phyloP scores from a whole-genome alignment of 2,329 filamentous ascomycete species.

The Leptographium lundbergii region DNA sequence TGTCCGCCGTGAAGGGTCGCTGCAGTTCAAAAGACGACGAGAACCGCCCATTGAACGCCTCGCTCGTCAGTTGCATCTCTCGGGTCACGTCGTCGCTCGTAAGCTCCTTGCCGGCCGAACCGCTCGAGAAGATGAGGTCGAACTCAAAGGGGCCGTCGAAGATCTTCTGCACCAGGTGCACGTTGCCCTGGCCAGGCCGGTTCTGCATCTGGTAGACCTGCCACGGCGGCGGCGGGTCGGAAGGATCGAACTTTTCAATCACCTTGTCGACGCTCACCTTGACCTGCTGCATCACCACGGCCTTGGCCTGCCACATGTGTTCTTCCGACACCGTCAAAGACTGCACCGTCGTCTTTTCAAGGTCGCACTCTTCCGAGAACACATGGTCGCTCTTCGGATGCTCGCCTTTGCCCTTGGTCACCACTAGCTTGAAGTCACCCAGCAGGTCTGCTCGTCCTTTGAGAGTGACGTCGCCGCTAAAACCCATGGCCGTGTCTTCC shows the following conservation, averaged over 20 bases:
- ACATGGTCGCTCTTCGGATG: conserved; percentile 53
- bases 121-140: conserved; percentile 80
- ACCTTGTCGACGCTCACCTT: conserved; percentile 37
- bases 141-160: conserved; percentile 89
- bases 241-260: conserved; percentile 34
- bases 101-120: conserved; percentile 45
- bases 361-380: conserved; percentile 53
- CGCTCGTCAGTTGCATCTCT: conserved; percentile 52
- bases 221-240: conserved; percentile 67
- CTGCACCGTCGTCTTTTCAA: conserved; percentile 64
- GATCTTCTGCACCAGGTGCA: conserved; percentile 81
- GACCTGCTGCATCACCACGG: conserved; percentile 38
- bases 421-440: conserved; percentile 65
- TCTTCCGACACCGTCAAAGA: conserved; percentile 56
- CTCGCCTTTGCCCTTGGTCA: conserved; percentile 57
- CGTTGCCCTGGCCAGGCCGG: conserved; percentile 57
- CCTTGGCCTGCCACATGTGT: conserved; percentile 73
- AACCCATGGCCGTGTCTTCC: conserved; percentile 23
- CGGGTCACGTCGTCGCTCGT: conserved; percentile 53
- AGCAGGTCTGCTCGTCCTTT: conserved; percentile 58
- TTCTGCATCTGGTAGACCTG: conserved; percentile 73
- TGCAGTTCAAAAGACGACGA: conserved; percentile 58
- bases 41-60: conserved; percentile 65
- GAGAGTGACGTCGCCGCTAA: conserved; percentile 51
- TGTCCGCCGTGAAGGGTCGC: conserved; percentile 58